These are phyloP conservation scores for Prototheca stagnorum DNA, from an alignment of 163 green algal species.

Conservation along the genomic window DNA sequence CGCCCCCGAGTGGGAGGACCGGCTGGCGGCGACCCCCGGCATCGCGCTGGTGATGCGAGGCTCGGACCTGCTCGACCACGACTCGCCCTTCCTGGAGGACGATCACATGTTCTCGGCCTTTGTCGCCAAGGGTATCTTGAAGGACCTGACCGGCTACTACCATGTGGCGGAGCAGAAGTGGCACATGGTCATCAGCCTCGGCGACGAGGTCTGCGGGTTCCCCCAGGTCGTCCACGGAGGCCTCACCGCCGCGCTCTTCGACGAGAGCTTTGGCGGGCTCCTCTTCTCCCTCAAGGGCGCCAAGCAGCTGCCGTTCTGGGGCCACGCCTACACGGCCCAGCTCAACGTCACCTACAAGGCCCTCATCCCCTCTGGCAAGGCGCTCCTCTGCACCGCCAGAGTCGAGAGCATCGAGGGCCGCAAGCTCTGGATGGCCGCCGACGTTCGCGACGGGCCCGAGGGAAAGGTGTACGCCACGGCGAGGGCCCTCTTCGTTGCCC, in stretches of 20 bases:
- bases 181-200: constrained; percentile 8
- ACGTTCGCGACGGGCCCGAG: constrained; percentile 15
- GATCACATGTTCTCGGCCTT: constrained; percentile 34
- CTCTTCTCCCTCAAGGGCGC: constrained; percentile 65
- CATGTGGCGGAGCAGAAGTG: constrained; percentile 2
- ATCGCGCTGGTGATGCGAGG: constrained; percentile 14
- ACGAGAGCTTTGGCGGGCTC: constrained; percentile 36
- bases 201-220: constrained; percentile 32
- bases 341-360: constrained; percentile 23
- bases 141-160: constrained; percentile 32
- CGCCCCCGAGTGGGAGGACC: constrained; percentile 7
- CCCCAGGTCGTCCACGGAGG: constrained; percentile 25
- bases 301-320: constrained; percentile 28
- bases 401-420: constrained; percentile 14
- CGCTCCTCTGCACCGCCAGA: constrained; percentile 8
- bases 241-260: constrained; percentile 36
- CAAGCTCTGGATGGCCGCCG: constrained; percentile 33
- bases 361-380: constrained; percentile 4
- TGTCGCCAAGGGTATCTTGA: constrained; percentile 22
- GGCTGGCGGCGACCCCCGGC: constrained; percentile 6
- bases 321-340: constrained; percentile 30
- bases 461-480: constrained; percentile 34
- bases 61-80: constrained; percentile 12
- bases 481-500: constrained; percentile 34
- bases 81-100: constrained; percentile 25